Evolutionary conservation across 208 protist species (phyloP).

Genomic region (Leptomonas pyrrhocoris): DNA sequence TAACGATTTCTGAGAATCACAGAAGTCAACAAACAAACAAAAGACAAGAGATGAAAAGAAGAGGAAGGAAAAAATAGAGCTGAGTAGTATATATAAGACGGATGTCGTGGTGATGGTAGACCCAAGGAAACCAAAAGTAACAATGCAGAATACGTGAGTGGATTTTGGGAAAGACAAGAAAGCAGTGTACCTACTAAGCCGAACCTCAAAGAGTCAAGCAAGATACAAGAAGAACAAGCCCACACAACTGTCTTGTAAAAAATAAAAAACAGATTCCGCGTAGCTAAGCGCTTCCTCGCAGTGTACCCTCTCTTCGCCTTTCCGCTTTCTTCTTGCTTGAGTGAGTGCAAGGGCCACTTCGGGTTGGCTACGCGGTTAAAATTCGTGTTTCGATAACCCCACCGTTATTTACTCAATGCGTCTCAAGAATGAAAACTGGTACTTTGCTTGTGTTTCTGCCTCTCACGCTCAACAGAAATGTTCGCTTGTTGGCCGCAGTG

Average conservation of each 20-base stretch:
- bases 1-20: background rate
- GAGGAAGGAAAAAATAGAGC: slow-evolving; percentile 6
- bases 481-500: background rate
- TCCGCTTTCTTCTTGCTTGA: background rate
- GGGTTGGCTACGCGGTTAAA: too few species aligned
- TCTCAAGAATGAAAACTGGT: background rate
- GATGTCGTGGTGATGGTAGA: slow-evolving; percentile 11
- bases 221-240: background rate
- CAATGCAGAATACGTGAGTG: slow-evolving; percentile 1
- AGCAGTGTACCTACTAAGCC: background rate
- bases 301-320: background rate
- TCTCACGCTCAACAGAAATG: background rate
- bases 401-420: background rate
- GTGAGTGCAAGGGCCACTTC: background rate
- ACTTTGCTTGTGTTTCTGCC: background rate
- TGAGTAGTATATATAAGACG: slow-evolving; percentile 9
- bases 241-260: background rate
- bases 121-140: slow-evolving; percentile 2
- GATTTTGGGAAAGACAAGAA: background rate
- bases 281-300: background rate
- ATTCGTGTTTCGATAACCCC: background rate
- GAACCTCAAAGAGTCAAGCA: background rate
- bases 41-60: background rate
- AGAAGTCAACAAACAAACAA: background rate
- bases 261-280: background rate